Percentiles rank a stretch among this genome's conserved stretches.
These are phyloP conservation scores for Inga oerstediana DNA, from an alignment of 306 rosid genomes.

Conservation along the genomic window DNA sequence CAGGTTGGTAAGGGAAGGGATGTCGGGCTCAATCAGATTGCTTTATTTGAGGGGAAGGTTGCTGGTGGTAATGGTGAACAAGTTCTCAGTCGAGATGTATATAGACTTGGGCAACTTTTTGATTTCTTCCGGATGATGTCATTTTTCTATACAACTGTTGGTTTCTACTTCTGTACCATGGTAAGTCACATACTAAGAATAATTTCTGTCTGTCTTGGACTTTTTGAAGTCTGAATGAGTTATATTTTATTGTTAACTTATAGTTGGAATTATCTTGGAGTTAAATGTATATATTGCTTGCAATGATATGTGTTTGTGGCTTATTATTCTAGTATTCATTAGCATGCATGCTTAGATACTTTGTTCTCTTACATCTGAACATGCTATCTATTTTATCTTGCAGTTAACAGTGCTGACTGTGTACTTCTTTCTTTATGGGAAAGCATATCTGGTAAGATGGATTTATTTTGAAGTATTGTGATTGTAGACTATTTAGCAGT, in stretches of 20 bases:
- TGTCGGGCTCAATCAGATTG: slow-evolving; percentile 95
- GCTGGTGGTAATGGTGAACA: slow-evolving; percentile 97
- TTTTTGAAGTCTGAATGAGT: background rate
- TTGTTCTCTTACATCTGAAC: slow-evolving; percentile 32
- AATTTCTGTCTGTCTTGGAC: slow-evolving; percentile 4
- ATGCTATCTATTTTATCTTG: slow-evolving; percentile 37
- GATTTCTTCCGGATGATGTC: slow-evolving; percentile 98
- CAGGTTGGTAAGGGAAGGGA: slow-evolving; percentile 99
- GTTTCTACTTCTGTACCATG: slow-evolving; percentile 92
- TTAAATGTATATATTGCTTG: background rate
- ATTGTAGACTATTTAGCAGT: slow-evolving; percentile 12
- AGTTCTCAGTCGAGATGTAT: slow-evolving; percentile 95
- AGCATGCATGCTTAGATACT: background rate
- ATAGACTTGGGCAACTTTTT: slow-evolving; percentile 94
- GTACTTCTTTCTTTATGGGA: slow-evolving; percentile 85
- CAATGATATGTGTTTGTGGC: slow-evolving; percentile 1
- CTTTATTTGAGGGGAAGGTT: slow-evolving; percentile 89
- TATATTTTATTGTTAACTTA: background rate
- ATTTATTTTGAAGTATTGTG: slow-evolving; percentile 8
- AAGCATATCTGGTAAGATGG: slow-evolving; percentile 74
- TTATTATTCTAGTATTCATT: slow-evolving; percentile 1
- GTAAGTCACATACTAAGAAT: slow-evolving; percentile 43
- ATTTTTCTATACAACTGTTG: slow-evolving; percentile 87
- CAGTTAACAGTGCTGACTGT: slow-evolving; percentile 95
- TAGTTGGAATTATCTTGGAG: background rate